Evolutionary conservation across 164 flowering plant species (phyloP), one percentile per base, ranked within the genome.

Genomic region (Vitis rupestris): DNA sequence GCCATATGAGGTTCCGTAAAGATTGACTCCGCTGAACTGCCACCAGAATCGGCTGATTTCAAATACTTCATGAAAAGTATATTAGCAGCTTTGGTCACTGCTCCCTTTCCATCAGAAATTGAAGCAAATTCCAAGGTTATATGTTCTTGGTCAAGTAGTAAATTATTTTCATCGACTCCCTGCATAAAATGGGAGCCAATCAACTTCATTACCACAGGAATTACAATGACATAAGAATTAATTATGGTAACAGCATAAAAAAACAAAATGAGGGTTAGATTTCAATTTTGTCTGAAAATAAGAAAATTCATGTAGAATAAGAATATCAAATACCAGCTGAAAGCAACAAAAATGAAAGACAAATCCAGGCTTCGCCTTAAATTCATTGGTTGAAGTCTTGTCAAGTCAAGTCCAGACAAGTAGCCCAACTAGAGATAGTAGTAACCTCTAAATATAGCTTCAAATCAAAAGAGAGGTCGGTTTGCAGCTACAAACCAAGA

Each of bases 51-150:
- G 50, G 65, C 55, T 27, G 8, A 56, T 72, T 83, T 81, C 68
- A 78, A 63, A 69, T 84, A 76, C 70, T 88, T 84, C 49, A 71
- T 29, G 31, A 87, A 87, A 23, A 93, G 83, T 69, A 73, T 71
- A 64, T 86, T 88, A 49, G 95, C 95, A 31, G 98, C 98, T 82
- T 82, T 88, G 8, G 83, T 87, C 16, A 84, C 79, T n/a, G 90
- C 97, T 82, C 84, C 92, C 81, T 88, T 93, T 48, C 94, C 92
- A 85, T 93, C 96, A 70, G 86, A 74, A 51, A 69, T 61, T 48
- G 97, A 90, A 78, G 80, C 73, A 69, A 91, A 87, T 71, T 96
- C 97, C 75, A 93, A 13, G 23, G 71, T 80, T 72, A 85, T 66
- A 27, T 70, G 66, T 17, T 82, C 72, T 60, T 64, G 60, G 58